These are phyloP conservation scores for Amphicarpaea edgeworthii DNA, from an alignment of 306 rosid genomes.

Conservation along the genomic window DNA sequence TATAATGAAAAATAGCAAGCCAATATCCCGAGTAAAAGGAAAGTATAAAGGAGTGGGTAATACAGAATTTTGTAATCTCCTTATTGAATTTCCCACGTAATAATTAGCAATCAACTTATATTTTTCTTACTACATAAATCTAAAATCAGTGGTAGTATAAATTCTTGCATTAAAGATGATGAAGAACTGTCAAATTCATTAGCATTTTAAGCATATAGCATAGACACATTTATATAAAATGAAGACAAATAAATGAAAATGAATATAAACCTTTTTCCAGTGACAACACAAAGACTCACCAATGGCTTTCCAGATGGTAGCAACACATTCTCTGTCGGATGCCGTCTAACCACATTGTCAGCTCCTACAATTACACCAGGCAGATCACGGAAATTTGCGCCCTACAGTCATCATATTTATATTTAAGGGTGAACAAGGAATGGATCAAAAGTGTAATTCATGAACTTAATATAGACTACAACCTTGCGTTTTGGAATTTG, in stretches of 20 bases:
- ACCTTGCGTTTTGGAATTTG: constrained; percentile 95
- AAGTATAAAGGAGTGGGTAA: neutral
- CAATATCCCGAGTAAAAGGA: constrained; percentile 10
- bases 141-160: neutral
- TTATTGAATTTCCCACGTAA: neutral
- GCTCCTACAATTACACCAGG: constrained; percentile 89
- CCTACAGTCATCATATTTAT: constrained; percentile 55
- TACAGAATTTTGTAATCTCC: neutral
- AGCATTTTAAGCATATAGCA: constrained; percentile 20
- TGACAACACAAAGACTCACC: constrained; percentile 60
- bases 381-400: constrained; percentile 92
- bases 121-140: neutral
- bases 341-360: constrained; percentile 86
- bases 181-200: neutral
- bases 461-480: constrained; percentile 35
- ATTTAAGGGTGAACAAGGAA: constrained; percentile 31
- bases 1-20: neutral
- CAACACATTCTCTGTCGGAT: constrained; percentile 47
- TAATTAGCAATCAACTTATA: constrained; percentile 19
- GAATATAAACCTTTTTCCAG: constrained; percentile 10
- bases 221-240: neutral
- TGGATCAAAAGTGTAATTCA: constrained; percentile 38
- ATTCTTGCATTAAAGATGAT: neutral
- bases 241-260: constrained; percentile 29
- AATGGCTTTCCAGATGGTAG: constrained; percentile 88